Evolutionary conservation across 2,329 filamentous ascomycete species (phyloP).

Genomic region (Sclerotinia glacialis): DNA sequence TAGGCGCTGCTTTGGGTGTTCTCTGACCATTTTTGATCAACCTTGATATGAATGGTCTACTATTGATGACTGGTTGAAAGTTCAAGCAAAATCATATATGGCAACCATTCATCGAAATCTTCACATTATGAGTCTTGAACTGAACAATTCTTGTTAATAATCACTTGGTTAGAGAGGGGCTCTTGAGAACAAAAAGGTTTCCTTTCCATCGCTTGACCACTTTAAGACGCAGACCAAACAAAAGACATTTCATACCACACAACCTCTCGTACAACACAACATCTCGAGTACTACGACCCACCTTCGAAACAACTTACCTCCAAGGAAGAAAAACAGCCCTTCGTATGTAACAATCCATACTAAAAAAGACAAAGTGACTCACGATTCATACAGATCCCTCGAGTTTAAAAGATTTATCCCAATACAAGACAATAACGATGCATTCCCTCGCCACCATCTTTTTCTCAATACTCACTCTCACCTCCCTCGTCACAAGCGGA

Average conservation of each 20-base stretch:
- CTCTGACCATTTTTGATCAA: neutral
- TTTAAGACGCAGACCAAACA: neutral
- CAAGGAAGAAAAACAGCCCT: neutral
- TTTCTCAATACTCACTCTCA: too few relatives aligned
- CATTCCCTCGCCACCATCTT: neutral
- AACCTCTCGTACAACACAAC: neutral
- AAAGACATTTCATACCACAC: neutral
- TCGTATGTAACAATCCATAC: neutral
- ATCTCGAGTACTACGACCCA: neutral
- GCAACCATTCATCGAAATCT: neutral
- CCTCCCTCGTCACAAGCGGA: neutral
- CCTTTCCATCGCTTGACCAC: neutral
- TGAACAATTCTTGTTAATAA: neutral
- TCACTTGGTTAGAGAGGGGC: neutral
- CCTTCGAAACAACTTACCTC: neutral
- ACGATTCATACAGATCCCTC: neutral
- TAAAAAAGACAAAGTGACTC: neutral
- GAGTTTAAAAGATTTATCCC: neutral
- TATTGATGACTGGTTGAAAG: neutral
- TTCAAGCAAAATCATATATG: neutral
- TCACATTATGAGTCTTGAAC: neutral
- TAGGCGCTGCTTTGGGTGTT: too few relatives aligned
- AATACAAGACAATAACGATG: neutral
- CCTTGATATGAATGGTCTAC: neutral
- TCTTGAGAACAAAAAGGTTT: neutral